A percentile compares a stretch with the other conserved stretches of the same genome.
phyloP scores from a whole-genome alignment of 805 yeast genomes.

The Starmerella powellii region DNA sequence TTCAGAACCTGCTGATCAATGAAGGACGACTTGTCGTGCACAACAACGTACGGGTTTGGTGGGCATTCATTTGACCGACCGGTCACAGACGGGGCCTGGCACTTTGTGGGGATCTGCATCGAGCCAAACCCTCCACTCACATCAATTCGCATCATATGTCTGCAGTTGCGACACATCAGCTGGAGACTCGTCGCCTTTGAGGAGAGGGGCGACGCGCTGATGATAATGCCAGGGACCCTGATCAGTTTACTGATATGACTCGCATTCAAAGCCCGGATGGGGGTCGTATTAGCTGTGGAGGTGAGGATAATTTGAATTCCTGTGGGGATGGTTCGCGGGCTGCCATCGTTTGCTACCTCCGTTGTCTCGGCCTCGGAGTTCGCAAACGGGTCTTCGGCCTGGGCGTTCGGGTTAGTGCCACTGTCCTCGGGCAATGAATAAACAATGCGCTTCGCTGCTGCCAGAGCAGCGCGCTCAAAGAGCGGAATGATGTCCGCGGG shows the following conservation, averaged over 20 bases:
- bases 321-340: conserved; percentile 45
- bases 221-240: conserved; percentile 83
- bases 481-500: conserved; percentile 81
- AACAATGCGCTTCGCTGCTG: conserved; percentile 63
- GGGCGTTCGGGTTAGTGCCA: not conserved
- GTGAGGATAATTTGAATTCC: conserved; percentile 68
- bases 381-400: not conserved
- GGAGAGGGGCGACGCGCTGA: conserved; percentile 75
- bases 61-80: conserved; percentile 54
- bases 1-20: conserved; percentile 91
- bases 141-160: conserved; percentile 57
- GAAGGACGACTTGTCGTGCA: conserved; percentile 86
- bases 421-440: conserved; percentile 9
- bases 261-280: conserved; percentile 74
- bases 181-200: conserved; percentile 79
- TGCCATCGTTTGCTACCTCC: conserved; percentile 31
- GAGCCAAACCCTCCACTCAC: conserved; percentile 61
- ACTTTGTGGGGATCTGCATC: conserved; percentile 51
- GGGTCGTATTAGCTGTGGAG: conserved; percentile 57
- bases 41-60: conserved; percentile 81
- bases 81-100: conserved; percentile 46
- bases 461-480: conserved; percentile 47
- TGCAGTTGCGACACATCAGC: conserved; percentile 76
- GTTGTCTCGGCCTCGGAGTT: conserved; percentile 8
- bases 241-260: conserved; percentile 82